These are phyloP conservation scores for Morella rubra DNA, from an alignment of 306 rosid species.

Conservation along the genomic window DNA sequence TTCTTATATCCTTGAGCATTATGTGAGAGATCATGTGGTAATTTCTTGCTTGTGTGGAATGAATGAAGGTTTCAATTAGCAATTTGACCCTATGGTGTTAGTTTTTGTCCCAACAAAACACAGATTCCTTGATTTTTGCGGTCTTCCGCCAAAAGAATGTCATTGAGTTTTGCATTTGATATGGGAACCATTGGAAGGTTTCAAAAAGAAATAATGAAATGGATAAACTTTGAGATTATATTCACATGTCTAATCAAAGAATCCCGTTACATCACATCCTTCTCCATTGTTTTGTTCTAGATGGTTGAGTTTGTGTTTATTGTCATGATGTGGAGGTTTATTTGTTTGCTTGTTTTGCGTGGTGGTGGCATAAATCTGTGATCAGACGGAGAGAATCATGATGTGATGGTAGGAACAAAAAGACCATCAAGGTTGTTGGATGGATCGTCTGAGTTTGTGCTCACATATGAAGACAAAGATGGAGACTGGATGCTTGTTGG, in stretches of 20 bases:
- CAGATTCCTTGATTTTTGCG: constrained; percentile 5
- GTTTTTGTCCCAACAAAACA: neutral
- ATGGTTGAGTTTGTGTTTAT: constrained; percentile 10
- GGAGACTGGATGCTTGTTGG: constrained; percentile 99
- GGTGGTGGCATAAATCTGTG: constrained; percentile 17
- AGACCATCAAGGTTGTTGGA: constrained; percentile 61
- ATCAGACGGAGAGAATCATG: constrained; percentile 47
- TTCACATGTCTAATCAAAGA: neutral
- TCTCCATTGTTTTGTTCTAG: neutral
- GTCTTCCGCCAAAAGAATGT: constrained; percentile 9
- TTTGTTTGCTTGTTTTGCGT: neutral
- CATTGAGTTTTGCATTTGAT: neutral
- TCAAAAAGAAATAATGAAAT: neutral
- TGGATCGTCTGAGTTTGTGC: constrained; percentile 73
- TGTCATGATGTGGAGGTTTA: neutral
- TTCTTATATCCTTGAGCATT: constrained; percentile 3
- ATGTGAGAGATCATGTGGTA: constrained; percentile 4
- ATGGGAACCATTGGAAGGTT: neutral
- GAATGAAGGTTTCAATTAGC: neutral
- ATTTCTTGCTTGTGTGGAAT: neutral
- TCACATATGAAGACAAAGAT: constrained; percentile 92
- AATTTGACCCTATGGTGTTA: neutral
- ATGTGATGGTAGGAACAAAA: constrained; percentile 36
- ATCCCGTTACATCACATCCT: neutral
- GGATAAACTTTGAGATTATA: neutral